A percentile compares a stretch with the other conserved stretches of the same genome.
Evolutionary conservation across 352 stramenopile species (phyloP).

Genomic region (Pythium plurisporium): DNA sequence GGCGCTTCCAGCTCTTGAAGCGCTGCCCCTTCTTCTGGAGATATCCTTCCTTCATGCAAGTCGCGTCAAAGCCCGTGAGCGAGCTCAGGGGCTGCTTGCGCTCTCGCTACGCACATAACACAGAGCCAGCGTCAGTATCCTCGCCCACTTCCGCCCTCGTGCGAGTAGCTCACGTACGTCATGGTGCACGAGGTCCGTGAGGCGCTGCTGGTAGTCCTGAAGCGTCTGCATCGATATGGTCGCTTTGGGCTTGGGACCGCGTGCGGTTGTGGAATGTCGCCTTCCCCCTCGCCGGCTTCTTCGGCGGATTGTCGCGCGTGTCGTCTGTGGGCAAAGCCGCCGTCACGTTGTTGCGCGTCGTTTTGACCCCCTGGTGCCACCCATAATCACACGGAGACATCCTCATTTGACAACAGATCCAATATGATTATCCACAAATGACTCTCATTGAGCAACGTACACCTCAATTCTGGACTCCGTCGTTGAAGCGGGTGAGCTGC

Average conservation of each 20-base stretch:
- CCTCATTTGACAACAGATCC: slow-evolving; percentile 8
- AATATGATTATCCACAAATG: not conserved
- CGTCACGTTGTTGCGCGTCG: slow-evolving; percentile 20
- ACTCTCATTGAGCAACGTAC: slow-evolving; percentile 15
- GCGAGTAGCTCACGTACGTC: not conserved
- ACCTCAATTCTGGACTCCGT: not conserved
- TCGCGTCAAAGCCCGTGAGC: slow-evolving; percentile 47
- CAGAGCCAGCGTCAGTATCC: not conserved
- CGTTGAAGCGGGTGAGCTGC: slow-evolving; percentile 16
- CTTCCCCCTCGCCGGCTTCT: not conserved
- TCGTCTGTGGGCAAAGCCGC: not conserved
- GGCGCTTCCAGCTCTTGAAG: slow-evolving; percentile 78
- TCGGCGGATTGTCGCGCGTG: slow-evolving; percentile 1
- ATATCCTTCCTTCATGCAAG: slow-evolving; percentile 79
- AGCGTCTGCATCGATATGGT: slow-evolving; percentile 68
- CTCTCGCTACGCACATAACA: slow-evolving; percentile 32
- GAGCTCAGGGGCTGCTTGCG: slow-evolving; percentile 39
- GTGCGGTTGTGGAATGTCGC: no score
- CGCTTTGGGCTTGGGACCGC: no score
- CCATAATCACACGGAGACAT: slow-evolving; percentile 9
- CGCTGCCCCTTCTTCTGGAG: slow-evolving; percentile 83
- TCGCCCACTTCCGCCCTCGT: no score
- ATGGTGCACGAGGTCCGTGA: not conserved
- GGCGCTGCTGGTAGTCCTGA: slow-evolving; percentile 61
- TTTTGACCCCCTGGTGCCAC: slow-evolving; percentile 15